phyloP scores from a whole-genome alignment of 768 basidiomycete genomes.

The Russula foetens region DNA sequence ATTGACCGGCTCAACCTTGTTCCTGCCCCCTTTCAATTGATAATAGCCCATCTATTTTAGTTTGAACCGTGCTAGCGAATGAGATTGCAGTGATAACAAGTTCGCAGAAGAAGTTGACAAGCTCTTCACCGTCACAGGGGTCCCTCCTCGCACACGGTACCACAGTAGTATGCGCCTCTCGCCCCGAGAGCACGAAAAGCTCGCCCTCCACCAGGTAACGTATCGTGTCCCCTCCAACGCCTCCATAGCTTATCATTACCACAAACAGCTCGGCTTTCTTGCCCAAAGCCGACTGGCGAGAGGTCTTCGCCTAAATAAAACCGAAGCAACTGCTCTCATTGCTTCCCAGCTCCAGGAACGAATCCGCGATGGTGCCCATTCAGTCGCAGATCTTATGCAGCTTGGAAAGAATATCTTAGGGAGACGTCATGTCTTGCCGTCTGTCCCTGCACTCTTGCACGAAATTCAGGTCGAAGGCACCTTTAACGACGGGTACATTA shows the following conservation, averaged over 20 bases:
- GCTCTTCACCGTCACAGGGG: too few species aligned
- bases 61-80: too few species aligned
- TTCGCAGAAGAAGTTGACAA: too few species aligned
- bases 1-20: too few species aligned
- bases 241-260: not conserved
- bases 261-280: slow-evolving; percentile 66
- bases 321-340: slow-evolving; percentile 86
- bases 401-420: slow-evolving; percentile 86
- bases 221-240: slow-evolving; percentile 23
- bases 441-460: slow-evolving; percentile 65
- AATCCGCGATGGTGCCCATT: slow-evolving; percentile 83
- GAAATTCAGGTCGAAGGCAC: slow-evolving; percentile 95
- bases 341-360: slow-evolving; percentile 89
- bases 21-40: too few species aligned
- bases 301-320: slow-evolving; percentile 79
- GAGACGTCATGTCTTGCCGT: slow-evolving; percentile 78
- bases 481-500: slow-evolving; percentile 69
- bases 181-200: slow-evolving; percentile 68
- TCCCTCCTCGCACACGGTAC: not conserved
- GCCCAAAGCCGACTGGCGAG: slow-evolving; percentile 93
- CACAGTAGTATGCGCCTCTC: slow-evolving; percentile 49
- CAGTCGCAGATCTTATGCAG: slow-evolving; percentile 89
- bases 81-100: too few species aligned
- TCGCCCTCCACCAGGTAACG: slow-evolving; percentile 57
- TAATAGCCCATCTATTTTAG: too few species aligned